A percentile compares a stretch with the other conserved stretches of the same genome.
These are phyloP conservation scores for Solanum chmielewskii DNA, from an alignment of 257 asterid species.

Conservation along the genomic window DNA sequence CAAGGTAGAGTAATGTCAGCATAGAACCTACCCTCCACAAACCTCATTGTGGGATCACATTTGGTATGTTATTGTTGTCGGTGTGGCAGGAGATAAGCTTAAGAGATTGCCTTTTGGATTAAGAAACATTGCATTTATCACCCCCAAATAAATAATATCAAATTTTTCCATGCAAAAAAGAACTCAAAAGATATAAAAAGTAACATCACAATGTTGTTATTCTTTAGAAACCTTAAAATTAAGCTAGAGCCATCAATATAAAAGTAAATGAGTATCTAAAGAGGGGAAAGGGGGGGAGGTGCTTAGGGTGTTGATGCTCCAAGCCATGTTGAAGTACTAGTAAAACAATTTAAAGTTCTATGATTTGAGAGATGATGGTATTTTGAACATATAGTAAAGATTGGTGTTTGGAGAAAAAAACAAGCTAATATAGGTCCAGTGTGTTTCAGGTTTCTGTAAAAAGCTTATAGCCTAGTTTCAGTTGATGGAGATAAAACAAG, in stretches of 20 bases:
- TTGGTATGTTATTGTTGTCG: neutral
- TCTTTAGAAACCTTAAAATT: neutral
- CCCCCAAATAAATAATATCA: neutral
- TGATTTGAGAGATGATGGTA: neutral
- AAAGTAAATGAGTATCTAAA: neutral
- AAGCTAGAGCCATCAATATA: neutral
- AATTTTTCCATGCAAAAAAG: neutral
- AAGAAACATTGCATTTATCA: neutral
- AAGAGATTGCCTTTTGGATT: neutral
- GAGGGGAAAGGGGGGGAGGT: neutral
- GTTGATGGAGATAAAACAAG: neutral
- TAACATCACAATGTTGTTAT: neutral
- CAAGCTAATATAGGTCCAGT: neutral
- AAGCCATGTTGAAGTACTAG: neutral
- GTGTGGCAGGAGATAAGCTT: neutral
- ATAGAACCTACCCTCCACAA: neutral
- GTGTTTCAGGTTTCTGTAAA: neutral
- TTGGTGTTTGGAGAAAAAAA: neutral
- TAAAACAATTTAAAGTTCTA: neutral
- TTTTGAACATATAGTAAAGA: neutral
- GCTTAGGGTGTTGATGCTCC: neutral
- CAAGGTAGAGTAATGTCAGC: neutral
- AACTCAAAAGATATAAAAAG: neutral
- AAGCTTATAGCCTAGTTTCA: neutral
- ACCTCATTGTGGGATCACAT: neutral